Base-by-base conservation (phyloP, 257 asterid species). In the Plantago ovata region DNA sequence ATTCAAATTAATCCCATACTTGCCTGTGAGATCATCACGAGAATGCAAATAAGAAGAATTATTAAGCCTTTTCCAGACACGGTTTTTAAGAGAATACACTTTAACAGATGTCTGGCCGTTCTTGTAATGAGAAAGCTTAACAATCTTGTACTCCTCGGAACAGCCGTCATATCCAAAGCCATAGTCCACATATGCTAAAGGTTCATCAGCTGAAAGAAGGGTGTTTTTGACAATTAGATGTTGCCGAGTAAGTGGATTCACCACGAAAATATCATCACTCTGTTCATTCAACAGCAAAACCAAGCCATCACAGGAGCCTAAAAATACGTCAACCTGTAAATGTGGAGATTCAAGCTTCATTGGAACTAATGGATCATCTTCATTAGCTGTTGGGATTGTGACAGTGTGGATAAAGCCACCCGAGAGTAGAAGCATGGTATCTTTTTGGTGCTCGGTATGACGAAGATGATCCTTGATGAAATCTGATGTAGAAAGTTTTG, bases 301-400 rank as follows among this genome's bases (percentile, higher is more conserved):
- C 59, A 65, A 56, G 7, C 70, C 70, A 38, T 65, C 56, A 24
- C 70, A 56, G 22, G 70, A 65, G 11, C 63, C 70, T 43, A 19
- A 32, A 6, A 65, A 10, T 9, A 21, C 44, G 36, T 11, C 20
- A 56, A n/a, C n/a, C n/a, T n/a, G n/a, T n/a, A 12, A 20, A 28
- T n/a, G 40, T 9, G 36, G 56, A 13, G 24, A 16, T 19, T 19
- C 19, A 28, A 54, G 22, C 14, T n/a, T 36, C 1, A 36, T 16
- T 65, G 28, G 45, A 20, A 32, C 1, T n/a, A n/a, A n/a, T 11
- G 38, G 0, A 33, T 7, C 19, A 14, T 55, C 23, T 38, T 64
- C 18, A 9, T n/a, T n/a, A n/a, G n/a, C n/a, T n/a, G 9, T 10
- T 11, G n/a, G 20, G n/a, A 11, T 32, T 6, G 56, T 36, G 23